Percentiles rank a stretch among this genome's conserved stretches.
Evolutionary conservation across 2,329 filamentous ascomycete genomes (phyloP).

Genomic region (Fonsecaea nubica): DNA sequence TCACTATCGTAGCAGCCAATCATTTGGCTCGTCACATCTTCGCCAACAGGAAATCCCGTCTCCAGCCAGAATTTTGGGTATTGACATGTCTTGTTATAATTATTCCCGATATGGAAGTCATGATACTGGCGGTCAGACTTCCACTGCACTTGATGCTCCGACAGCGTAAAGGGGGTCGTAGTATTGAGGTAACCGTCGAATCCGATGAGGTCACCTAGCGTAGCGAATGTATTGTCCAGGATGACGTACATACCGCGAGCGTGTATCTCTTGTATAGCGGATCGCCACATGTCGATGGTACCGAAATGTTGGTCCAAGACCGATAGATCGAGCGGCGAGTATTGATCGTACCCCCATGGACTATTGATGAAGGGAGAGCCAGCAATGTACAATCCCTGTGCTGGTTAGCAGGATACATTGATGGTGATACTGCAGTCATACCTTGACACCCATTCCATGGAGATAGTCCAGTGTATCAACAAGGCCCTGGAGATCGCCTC

Average conservation of each 20-base stretch:
- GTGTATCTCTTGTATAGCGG: conserved; percentile 66
- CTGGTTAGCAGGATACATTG: conserved; percentile 22
- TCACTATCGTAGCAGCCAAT: conserved; percentile 67
- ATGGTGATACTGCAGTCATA: conserved; percentile 38
- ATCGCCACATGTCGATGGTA: conserved; percentile 64
- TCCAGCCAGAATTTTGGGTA: conserved; percentile 70
- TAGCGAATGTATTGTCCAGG: conserved; percentile 70
- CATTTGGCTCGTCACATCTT: conserved; percentile 56
- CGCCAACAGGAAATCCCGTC: conserved; percentile 58
- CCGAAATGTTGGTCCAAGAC: conserved; percentile 69
- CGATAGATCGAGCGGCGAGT: conserved; percentile 66
- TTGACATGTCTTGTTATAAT: conserved; percentile 60
- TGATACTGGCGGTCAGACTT: conserved; percentile 62
- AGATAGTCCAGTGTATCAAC: conserved; percentile 68
- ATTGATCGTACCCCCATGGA: conserved; percentile 69
- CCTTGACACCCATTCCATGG: conserved; percentile 69
- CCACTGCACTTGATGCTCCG: conserved; percentile 65
- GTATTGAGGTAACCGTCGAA: conserved; percentile 67
- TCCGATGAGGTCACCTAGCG: conserved; percentile 68
- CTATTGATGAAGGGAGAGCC: conserved; percentile 69
- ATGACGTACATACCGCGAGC: conserved; percentile 68
- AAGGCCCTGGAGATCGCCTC: conserved; percentile 65
- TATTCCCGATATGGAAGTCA: conserved; percentile 64
- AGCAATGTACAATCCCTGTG: conserved; percentile 65
- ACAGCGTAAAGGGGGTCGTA: conserved; percentile 61